Percentiles rank a stretch among this genome's conserved stretches.
phyloP scores from a whole-genome alignment of 2,329 filamentous ascomycete genomes.

The Diaporthe capsici region DNA sequence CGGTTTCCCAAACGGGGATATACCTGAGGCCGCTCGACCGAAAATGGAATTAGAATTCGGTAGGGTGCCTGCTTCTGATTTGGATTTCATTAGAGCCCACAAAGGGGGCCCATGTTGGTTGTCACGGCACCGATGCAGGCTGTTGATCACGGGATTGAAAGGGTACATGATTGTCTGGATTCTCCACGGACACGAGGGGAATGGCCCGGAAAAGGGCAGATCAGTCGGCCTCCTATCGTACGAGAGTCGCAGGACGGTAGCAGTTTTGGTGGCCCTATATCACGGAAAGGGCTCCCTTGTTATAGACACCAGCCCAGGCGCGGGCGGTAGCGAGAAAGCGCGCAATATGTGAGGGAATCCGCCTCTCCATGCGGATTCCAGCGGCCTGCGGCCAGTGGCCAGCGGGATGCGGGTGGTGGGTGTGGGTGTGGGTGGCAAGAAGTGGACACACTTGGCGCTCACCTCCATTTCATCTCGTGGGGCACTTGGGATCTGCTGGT shows the following conservation, averaged over 20 bases:
- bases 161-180: slow-evolving; percentile 25
- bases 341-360: slow-evolving; percentile 30
- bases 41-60: slow-evolving; percentile 26
- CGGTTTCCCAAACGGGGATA: slow-evolving; percentile 17
- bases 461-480: slow-evolving; percentile 35
- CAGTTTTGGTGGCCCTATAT: slow-evolving; percentile 35
- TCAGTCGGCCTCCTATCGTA: slow-evolving; percentile 28
- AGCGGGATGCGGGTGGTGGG: not conserved
- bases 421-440: slow-evolving; percentile 24
- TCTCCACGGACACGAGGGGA: slow-evolving; percentile 29
- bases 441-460: slow-evolving; percentile 13
- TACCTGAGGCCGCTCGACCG: slow-evolving; percentile 23
- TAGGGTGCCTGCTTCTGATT: slow-evolving; percentile 8
- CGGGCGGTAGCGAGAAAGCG: slow-evolving; percentile 29
- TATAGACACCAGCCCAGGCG: slow-evolving; percentile 22
- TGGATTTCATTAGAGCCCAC: slow-evolving; percentile 10
- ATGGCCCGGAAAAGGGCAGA: slow-evolving; percentile 26
- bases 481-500: slow-evolving; percentile 25
- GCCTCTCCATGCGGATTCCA: slow-evolving; percentile 21
- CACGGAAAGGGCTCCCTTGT: slow-evolving; percentile 25
- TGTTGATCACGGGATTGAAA: slow-evolving; percentile 27
- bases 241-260: slow-evolving; percentile 33
- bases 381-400: not conserved
- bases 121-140: slow-evolving; percentile 21
- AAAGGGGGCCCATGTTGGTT: slow-evolving; percentile 14